These are phyloP conservation scores for Pilasporangium apinafurcum DNA, from an alignment of 352 stramenopile genomes.

Conservation along the genomic window DNA sequence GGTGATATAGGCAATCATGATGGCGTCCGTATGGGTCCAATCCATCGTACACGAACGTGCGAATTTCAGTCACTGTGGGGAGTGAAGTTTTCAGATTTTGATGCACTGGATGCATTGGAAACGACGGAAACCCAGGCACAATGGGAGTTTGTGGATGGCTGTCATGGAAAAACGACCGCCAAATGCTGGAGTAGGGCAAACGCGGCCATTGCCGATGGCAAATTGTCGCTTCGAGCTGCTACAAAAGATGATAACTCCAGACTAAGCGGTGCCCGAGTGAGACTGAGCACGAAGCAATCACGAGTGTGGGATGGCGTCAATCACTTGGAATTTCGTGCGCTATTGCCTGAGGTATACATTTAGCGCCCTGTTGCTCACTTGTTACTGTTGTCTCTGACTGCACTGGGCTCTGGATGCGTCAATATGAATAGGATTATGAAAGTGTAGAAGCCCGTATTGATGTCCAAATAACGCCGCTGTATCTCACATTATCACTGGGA, in stretches of 20 bases:
- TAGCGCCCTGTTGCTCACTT: not conserved
- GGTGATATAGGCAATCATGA: no score
- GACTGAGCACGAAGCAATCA: slow-evolving; percentile 1
- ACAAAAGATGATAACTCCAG: not conserved
- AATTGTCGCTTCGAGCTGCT: slow-evolving; percentile 1
- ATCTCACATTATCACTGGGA: slow-evolving; percentile 15
- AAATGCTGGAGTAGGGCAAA: slow-evolving; percentile 11
- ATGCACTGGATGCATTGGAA: slow-evolving; percentile 11
- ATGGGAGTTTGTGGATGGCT: slow-evolving; percentile 12
- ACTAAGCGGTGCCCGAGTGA: no score
- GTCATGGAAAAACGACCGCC: not conserved
- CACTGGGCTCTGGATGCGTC: slow-evolving; percentile 1
- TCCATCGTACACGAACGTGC: slow-evolving; percentile 29
- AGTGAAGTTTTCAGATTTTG: slow-evolving; percentile 4
- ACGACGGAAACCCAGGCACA: slow-evolving; percentile 3
- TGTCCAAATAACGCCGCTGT: slow-evolving; percentile 12
- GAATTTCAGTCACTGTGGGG: slow-evolving; percentile 25
- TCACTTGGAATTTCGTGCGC: slow-evolving; percentile 1
- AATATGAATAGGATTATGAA: not conserved
- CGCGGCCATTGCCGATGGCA: slow-evolving; percentile 6
- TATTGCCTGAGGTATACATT: slow-evolving; percentile 3
- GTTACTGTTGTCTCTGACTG: not conserved
- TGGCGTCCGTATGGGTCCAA: no score
- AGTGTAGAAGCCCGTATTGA: slow-evolving; percentile 15
- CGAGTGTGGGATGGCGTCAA: slow-evolving; percentile 2